Evolutionary conservation across 345 rosid species (phyloP), one percentile per base, ranked within the genome.

Genomic region (Excoecaria agallocha): DNA sequence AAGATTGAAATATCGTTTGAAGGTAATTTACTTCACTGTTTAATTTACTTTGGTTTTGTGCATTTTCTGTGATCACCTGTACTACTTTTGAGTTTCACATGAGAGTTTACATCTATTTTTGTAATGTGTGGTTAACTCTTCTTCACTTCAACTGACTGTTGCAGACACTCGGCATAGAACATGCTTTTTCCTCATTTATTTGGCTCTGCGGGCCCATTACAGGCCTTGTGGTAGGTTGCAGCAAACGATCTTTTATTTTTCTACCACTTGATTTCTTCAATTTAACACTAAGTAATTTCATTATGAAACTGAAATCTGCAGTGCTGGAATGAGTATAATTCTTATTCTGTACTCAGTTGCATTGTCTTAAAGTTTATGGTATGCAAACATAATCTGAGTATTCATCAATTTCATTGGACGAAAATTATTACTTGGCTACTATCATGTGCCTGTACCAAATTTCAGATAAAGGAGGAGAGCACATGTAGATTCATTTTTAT

Each of bases 171-270:
- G 98, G 99, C 68, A 89, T 91, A 41, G 82, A 83, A 25, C 99
- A 95, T 71, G 97, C 98, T 19, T 95, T 95, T 86, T 93, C 99
- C 74, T 95, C 99, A 3, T 95, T 91, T 76, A 95, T 95, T 82
- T 91, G 98, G 98, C 92, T 95, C 7, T 95, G 99, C 49, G 98
- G 99, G 68, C 99, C 97, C 1, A 43, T 95, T 65, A 90, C 99
- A 70, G 99, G 97, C 72, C 97, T 95, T 75, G 97, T 90, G 98
- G 99, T 95, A 93, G 68, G 91, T 86, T 74, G 74, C 78, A 37
- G 75, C 54, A 66, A 3, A 57, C 55, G 8, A 16, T n/a, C 37
- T 25, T 48, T 49, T 63, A 15, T 41, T 48, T 56, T 63, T 54
- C 22, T 66, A 67, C 24, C 52, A n/a, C n/a, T 70, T 68, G 11